Evolutionary conservation across 129 eudicot genomes (phyloP).

Genomic region (Escallonia rubra): DNA sequence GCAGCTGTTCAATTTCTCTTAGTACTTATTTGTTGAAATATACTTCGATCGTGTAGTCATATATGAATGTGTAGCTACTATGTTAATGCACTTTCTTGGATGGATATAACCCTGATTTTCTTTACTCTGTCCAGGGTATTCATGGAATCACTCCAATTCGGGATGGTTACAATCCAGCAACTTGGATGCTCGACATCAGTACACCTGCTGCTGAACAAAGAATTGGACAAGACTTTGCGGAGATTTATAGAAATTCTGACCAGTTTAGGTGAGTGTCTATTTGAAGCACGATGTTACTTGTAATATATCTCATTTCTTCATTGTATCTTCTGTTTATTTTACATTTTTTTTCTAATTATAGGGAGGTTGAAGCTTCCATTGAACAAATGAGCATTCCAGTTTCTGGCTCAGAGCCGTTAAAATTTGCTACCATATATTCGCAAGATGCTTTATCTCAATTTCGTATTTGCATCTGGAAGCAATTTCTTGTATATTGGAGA

Average conservation of each 20-base stretch:
- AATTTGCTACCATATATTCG: slow-evolving; percentile 39
- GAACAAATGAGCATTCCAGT: slow-evolving; percentile 39
- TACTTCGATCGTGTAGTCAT: too few species aligned
- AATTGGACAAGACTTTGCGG: slow-evolving; percentile 58
- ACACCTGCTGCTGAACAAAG: slow-evolving; percentile 66
- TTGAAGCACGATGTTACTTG: not conserved
- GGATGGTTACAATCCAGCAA: slow-evolving; percentile 73
- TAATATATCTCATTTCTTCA: not conserved
- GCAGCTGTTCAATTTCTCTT: too few species aligned
- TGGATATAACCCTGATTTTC: slow-evolving; percentile 1
- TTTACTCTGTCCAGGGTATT: slow-evolving; percentile 27
- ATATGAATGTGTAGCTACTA: not conserved
- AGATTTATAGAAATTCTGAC: slow-evolving; percentile 45
- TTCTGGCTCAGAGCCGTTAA: slow-evolving; percentile 42
- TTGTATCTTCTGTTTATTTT: slow-evolving; percentile 4
- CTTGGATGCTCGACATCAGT: slow-evolving; percentile 93
- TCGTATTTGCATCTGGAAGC: slow-evolving; percentile 61
- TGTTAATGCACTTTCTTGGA: not conserved
- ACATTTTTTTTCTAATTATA: slow-evolving; percentile 3
- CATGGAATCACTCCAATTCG: slow-evolving; percentile 53
- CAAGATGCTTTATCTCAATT: slow-evolving; percentile 40
- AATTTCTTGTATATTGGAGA: slow-evolving; percentile 69
- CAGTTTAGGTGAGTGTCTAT: slow-evolving; percentile 44
- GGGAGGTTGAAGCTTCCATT: slow-evolving; percentile 59
- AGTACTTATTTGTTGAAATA: too few species aligned